A percentile compares a stretch with the other conserved stretches of the same genome.
Evolutionary conservation across 371 early-diverging fungal genomes (phyloP).

Genomic region (Conidiobolus coronatus): DNA sequence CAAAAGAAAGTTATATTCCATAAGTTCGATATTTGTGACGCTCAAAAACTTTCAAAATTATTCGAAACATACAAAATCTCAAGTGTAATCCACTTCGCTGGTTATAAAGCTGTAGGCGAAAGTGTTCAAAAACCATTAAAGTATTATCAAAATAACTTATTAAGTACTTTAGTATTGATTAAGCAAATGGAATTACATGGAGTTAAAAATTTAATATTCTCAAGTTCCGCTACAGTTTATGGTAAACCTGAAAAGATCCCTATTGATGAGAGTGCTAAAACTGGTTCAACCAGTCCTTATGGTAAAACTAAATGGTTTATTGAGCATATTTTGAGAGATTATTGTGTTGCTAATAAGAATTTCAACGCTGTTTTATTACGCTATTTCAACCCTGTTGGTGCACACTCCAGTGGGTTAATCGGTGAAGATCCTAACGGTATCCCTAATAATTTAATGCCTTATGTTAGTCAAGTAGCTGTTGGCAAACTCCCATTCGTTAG

Average conservation of each 20-base stretch:
- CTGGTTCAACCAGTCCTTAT: slow-evolving; percentile 58
- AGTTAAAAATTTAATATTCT: slow-evolving; percentile 58
- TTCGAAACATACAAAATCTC: slow-evolving; percentile 14
- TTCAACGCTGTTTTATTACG: slow-evolving; percentile 46
- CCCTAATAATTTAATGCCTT: slow-evolving; percentile 79
- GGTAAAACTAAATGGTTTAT: slow-evolving; percentile 66
- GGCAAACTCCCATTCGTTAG: slow-evolving; percentile 44
- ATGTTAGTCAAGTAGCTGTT: slow-evolving; percentile 51
- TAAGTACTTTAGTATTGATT: slow-evolving; percentile 49
- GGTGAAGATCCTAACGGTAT: slow-evolving; percentile 70
- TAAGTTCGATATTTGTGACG: slow-evolving; percentile 27
- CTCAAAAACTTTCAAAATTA: slow-evolving; percentile 6
- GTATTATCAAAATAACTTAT: slow-evolving; percentile 74
- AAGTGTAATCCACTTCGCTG: slow-evolving; percentile 79
- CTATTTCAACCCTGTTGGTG: slow-evolving; percentile 84
- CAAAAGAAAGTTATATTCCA: slow-evolving; percentile 23
- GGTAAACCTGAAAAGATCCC: slow-evolving; percentile 29
- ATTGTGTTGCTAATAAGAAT: slow-evolving; percentile 22
- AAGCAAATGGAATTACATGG: slow-evolving; percentile 32
- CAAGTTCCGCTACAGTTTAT: slow-evolving; percentile 72
- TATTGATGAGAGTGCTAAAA: slow-evolving; percentile 29
- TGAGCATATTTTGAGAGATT: slow-evolving; percentile 54
- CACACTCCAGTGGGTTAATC: slow-evolving; percentile 61
- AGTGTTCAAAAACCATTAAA: slow-evolving; percentile 52
- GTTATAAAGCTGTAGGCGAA: slow-evolving; percentile 75